phyloP scores from a whole-genome alignment of 2,329 filamentous ascomycete genomes.

The Pestalotiopsis sp. region DNA sequence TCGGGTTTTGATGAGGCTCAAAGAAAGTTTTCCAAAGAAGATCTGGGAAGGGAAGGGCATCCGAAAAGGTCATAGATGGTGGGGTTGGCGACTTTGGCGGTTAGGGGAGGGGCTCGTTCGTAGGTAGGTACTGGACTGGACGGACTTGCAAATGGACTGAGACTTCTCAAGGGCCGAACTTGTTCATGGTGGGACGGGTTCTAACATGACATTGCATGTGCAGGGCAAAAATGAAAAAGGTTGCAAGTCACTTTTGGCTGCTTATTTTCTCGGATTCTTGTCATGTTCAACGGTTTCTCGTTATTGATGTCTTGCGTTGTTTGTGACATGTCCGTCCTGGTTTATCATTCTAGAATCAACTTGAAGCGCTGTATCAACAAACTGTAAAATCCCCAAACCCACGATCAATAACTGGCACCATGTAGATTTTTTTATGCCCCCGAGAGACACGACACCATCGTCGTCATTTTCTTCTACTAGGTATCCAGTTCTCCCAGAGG shows the following conservation, averaged over 20 bases:
- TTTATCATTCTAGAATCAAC: no score
- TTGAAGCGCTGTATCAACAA: no score
- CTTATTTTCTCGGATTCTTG: background rate
- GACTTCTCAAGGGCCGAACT: background rate
- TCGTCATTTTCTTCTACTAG: background rate
- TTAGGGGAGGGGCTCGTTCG: background rate
- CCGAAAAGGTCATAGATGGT: constrained; percentile 5
- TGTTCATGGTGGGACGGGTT: background rate
- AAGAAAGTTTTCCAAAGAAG: constrained; percentile 4
- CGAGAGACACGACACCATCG: background rate
- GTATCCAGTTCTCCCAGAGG: background rate
- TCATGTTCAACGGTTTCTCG: background rate
- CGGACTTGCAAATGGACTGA: background rate
- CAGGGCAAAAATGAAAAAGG: background rate
- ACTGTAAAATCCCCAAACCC: no score
- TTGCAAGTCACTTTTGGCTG: background rate
- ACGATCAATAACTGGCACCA: no score
- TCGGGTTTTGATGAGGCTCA: background rate
- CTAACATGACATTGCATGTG: background rate
- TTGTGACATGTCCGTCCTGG: no score
- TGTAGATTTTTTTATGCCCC: background rate
- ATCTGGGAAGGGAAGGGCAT: background rate
- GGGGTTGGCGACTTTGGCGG: constrained; percentile 4
- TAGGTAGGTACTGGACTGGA: background rate
- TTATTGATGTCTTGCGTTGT: no score